phyloP scores from a whole-genome alignment of 305 asterid species.

The Solanum hybrid region DNA sequence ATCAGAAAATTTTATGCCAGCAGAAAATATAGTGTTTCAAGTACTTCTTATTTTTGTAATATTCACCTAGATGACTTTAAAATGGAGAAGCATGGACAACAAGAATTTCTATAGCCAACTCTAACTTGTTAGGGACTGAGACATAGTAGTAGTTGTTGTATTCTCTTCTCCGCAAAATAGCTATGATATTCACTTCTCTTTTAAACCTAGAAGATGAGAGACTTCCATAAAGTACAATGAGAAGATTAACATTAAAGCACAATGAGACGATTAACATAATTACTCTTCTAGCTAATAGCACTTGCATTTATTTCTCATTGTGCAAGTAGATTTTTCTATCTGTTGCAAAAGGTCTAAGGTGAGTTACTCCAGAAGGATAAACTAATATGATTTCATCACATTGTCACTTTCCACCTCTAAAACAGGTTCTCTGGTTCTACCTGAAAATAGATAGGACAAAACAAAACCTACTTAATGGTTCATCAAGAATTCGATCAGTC shows the following conservation, averaged over 20 bases:
- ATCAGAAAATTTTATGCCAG: not conserved
- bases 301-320: not conserved
- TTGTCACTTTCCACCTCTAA: not conserved
- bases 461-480: not conserved
- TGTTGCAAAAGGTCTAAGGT: not conserved
- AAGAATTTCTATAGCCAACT: not conserved
- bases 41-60: not conserved
- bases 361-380: not conserved
- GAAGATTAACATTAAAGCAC: not conserved
- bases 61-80: not conserved
- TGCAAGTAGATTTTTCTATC: not conserved
- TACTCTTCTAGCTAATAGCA: not conserved
- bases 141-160: not conserved
- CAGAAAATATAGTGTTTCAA: not conserved
- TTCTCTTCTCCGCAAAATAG: not conserved
- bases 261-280: not conserved
- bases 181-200: not conserved
- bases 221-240: not conserved
- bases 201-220: not conserved
- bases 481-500: not conserved
- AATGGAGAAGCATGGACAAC: not conserved
- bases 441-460: not conserved
- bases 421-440: not conserved
- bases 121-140: not conserved
- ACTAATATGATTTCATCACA: not conserved